phyloP scores from a whole-genome alignment of 495 filamentous ascomycete species.

The Daldinia grandis region DNA sequence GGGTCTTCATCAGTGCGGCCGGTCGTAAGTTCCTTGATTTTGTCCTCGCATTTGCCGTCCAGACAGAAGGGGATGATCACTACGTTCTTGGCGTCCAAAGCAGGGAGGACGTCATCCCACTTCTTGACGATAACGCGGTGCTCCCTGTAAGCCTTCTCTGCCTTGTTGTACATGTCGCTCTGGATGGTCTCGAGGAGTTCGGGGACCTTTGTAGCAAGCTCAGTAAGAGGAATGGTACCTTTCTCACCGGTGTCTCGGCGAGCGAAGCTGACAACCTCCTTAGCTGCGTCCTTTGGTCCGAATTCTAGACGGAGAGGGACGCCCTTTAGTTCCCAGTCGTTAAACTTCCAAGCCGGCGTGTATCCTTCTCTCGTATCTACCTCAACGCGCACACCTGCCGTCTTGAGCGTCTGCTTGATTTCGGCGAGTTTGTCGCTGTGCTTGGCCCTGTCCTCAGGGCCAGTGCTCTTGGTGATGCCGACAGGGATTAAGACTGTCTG shows the following conservation, averaged over 20 bases:
- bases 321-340: conserved; percentile 95
- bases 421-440: conserved; percentile 76
- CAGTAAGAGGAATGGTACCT: conserved; percentile 73
- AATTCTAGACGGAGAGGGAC: conserved; percentile 93
- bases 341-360: conserved; percentile 96
- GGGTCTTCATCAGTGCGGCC: conserved; percentile 71
- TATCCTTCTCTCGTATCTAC: conserved; percentile 78
- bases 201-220: conserved; percentile 75
- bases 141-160: conserved; percentile 74
- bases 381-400: conserved; percentile 72
- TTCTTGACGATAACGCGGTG: conserved; percentile 83
- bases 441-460: conserved; percentile 74
- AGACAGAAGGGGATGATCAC: conserved; percentile 87
- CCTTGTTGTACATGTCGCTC: conserved; percentile 81
- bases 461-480: conserved; percentile 85
- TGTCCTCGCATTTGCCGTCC: conserved; percentile 83
- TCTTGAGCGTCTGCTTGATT: conserved; percentile 69
- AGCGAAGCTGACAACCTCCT: conserved; percentile 81
- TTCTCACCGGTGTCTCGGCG: conserved; percentile 90
- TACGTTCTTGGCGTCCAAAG: conserved; percentile 90
- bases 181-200: conserved; percentile 89
- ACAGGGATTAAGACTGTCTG: conserved; percentile 93
- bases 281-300: conserved; percentile 89
- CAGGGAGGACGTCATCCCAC: conserved; percentile 89
- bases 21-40: conserved; percentile 89